A percentile compares a stretch with the other conserved stretches of the same genome.
These are phyloP conservation scores for Elongisporangium undulatum DNA, from an alignment of 352 stramenopile species.

Conservation along the genomic window DNA sequence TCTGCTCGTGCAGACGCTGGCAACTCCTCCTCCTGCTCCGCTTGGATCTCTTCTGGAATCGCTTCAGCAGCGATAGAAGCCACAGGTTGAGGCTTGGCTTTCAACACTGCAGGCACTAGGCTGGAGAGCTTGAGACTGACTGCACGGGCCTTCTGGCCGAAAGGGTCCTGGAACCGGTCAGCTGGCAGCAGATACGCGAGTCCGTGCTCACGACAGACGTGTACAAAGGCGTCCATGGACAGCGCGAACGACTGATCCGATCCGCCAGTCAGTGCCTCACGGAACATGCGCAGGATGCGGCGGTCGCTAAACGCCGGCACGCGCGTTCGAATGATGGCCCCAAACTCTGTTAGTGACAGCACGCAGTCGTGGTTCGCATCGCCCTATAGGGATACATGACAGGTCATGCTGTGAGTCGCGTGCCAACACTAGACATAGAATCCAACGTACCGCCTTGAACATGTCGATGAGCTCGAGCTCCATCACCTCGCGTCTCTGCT, in stretches of 20 bases:
- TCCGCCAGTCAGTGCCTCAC: slow-evolving; percentile 58
- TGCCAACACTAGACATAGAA: neutral
- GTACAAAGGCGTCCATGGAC: slow-evolving; percentile 64
- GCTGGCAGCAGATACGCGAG: slow-evolving; percentile 61
- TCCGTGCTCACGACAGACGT: slow-evolving; percentile 68
- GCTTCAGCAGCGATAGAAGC: slow-evolving; percentile 3
- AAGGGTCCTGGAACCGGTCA: slow-evolving; percentile 52
- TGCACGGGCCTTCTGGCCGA: slow-evolving; percentile 6
- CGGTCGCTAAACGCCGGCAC: slow-evolving; percentile 62
- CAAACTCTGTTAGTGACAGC: slow-evolving; percentile 66
- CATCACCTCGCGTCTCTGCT: slow-evolving; percentile 50
- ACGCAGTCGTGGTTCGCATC: slow-evolving; percentile 74
- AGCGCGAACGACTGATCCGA: slow-evolving; percentile 66
- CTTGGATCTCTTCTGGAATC: slow-evolving; percentile 34
- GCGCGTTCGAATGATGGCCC: slow-evolving; percentile 48
- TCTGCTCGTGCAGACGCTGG: slow-evolving; percentile 29
- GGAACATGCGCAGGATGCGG: slow-evolving; percentile 72
- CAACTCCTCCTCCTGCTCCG: neutral
- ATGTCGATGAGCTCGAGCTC: slow-evolving; percentile 41
- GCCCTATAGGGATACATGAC: slow-evolving; percentile 28
- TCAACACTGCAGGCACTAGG: neutral
- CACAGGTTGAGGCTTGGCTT: neutral
- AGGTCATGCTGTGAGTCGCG: neutral
- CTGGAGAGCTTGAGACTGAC: neutral
- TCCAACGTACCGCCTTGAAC: slow-evolving; percentile 38